A percentile compares a stretch with the other conserved stretches of the same genome.
Evolutionary conservation across 73 alveolate genomes (phyloP).

Genomic region (Effrenium voratum): DNA sequence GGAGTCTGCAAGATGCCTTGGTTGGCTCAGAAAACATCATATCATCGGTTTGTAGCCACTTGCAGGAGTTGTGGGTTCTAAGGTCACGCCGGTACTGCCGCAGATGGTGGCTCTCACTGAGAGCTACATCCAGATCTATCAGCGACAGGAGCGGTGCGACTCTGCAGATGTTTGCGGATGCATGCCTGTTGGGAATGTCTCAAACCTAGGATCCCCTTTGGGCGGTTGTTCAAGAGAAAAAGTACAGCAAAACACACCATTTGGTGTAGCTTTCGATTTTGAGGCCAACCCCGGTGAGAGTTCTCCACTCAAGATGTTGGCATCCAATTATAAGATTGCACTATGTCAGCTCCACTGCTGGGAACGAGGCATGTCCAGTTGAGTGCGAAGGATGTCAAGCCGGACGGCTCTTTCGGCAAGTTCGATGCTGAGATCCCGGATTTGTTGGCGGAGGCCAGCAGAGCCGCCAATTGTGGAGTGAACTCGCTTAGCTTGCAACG

Average conservation of each 20-base stretch:
- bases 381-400: conserved; percentile 73
- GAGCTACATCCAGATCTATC: conserved; percentile 96
- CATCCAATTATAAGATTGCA: too few relatives aligned
- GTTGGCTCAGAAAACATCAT: too few relatives aligned
- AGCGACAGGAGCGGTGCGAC: conserved; percentile 61
- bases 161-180: not conserved
- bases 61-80: not conserved
- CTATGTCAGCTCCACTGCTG: too few relatives aligned
- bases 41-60: not conserved
- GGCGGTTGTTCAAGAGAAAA: not conserved
- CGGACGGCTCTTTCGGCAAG: conserved; percentile 92
- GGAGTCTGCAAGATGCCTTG: not conserved
- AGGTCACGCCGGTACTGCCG: conserved; percentile 97
- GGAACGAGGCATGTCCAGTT: too few relatives aligned
- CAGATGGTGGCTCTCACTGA: conserved; percentile 97
- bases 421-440: conserved; percentile 88
- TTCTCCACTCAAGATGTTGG: too few relatives aligned
- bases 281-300: not conserved
- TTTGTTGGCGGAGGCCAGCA: conserved; percentile 66
- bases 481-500: not conserved
- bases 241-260: not conserved
- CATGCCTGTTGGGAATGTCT: not conserved
- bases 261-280: not conserved
- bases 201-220: not conserved
- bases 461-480: too few relatives aligned